Percentiles rank a stretch among this genome's conserved stretches.
phyloP scores from a whole-genome alignment of 805 yeast genomes.

The Hagleromyces aurorensis region DNA sequence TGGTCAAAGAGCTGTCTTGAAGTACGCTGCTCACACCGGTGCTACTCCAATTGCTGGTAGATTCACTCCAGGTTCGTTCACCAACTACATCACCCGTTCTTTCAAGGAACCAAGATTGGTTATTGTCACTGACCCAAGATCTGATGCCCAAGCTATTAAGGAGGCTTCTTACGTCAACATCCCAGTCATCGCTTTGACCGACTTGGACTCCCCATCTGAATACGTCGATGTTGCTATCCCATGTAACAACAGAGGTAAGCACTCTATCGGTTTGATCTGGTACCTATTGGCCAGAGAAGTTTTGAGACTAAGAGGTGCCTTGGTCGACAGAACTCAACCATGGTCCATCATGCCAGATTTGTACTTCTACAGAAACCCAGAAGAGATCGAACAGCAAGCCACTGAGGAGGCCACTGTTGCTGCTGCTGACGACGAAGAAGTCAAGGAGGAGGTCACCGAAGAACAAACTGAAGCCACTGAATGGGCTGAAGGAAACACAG shows the following conservation, averaged over 20 bases:
- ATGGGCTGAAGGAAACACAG: constrained; percentile 46
- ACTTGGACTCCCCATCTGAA: constrained; percentile 98
- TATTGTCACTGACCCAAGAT: constrained; percentile 99
- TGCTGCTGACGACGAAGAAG: constrained; percentile 59
- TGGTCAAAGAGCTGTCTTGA: constrained; percentile 99
- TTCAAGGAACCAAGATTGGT: constrained; percentile 99
- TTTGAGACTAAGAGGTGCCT: constrained; percentile 95
- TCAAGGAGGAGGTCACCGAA: constrained; percentile 72
- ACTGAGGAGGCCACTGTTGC: constrained; percentile 66
- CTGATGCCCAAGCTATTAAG: constrained; percentile 99
- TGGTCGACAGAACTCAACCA: constrained; percentile 91
- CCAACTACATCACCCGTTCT: constrained; percentile 99
- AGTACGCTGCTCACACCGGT: constrained; percentile 99
- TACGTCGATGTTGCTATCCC: constrained; percentile 99
- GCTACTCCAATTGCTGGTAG: constrained; percentile 99
- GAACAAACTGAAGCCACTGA: constrained; percentile 57
- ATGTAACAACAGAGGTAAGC: constrained; percentile 99
- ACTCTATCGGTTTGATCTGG: constrained; percentile 99
- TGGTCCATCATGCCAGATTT: constrained; percentile 99
- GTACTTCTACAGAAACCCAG: constrained; percentile 99
- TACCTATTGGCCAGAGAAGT: constrained; percentile 99
- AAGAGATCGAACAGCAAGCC: constrained; percentile 81
- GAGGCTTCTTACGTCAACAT: constrained; percentile 99
- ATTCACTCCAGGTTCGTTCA: constrained; percentile 99
- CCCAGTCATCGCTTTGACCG: constrained; percentile 98